These are phyloP conservation scores for Penicillium sp. DNA, from an alignment of 2,329 filamentous ascomycete species.

Conservation along the genomic window DNA sequence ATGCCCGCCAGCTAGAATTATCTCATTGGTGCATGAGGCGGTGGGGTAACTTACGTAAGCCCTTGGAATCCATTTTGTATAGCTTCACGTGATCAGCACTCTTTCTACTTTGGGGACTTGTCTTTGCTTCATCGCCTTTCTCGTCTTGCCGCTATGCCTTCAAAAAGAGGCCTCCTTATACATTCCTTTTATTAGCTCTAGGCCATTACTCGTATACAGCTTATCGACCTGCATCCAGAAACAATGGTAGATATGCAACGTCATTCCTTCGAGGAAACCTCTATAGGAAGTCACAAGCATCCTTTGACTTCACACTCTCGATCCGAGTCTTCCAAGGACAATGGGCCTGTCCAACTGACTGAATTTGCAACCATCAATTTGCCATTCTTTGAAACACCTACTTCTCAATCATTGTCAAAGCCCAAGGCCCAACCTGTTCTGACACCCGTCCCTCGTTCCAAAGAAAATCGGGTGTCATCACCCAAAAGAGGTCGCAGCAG, in stretches of 20 bases:
- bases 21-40: constrained; percentile 1
- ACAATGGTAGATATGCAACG: constrained; percentile 29
- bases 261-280: constrained; percentile 29
- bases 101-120: constrained; percentile 9
- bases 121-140: constrained; percentile 1
- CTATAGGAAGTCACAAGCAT: constrained; percentile 12
- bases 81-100: constrained; percentile 13
- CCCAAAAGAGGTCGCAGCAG: constrained; percentile 17
- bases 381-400: constrained; percentile 16
- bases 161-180: constrained; percentile 6
- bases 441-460: constrained; percentile 2
- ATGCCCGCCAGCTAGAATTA: not conserved
- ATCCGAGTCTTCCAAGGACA: constrained; percentile 12
- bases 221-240: constrained; percentile 7
- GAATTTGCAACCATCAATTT: constrained; percentile 22
- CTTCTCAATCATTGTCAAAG: constrained; percentile 13
- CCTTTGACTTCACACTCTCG: constrained; percentile 16
- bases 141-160: constrained; percentile 4
- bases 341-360: constrained; percentile 4
- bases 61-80: not conserved
- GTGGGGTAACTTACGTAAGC: not conserved
- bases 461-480: constrained; percentile 14
- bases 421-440: not conserved
- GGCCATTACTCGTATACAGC: constrained; percentile 1
- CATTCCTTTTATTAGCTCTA: constrained; percentile 20